These are phyloP conservation scores for Escovopsis sp. DNA, from an alignment of 2,329 filamentous ascomycete genomes.

Conservation along the genomic window DNA sequence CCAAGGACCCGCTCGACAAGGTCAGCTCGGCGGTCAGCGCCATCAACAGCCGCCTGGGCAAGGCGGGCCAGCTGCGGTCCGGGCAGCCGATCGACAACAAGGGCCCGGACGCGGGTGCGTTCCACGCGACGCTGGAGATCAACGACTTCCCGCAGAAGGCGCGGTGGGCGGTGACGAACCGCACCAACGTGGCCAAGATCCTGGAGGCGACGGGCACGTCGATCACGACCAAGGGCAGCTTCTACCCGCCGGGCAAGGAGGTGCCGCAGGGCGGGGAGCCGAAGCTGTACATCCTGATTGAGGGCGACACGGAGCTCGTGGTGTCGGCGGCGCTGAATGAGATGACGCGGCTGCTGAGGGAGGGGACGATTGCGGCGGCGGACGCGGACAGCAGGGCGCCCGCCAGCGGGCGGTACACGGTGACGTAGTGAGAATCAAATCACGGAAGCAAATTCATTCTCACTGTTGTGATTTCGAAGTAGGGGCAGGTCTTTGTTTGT, in stretches of 20 bases:
- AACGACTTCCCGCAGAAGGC: slow-evolving; percentile 99
- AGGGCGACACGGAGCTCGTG: slow-evolving; percentile 87
- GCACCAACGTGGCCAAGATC: slow-evolving; percentile 97
- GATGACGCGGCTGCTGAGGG: slow-evolving; percentile 72
- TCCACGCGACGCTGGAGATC: slow-evolving; percentile 94
- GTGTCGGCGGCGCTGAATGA: slow-evolving; percentile 86
- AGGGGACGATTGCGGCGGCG: slow-evolving; percentile 78
- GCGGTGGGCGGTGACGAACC: slow-evolving; percentile 94
- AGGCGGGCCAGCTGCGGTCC: slow-evolving; percentile 75
- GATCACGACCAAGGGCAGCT: slow-evolving; percentile 93
- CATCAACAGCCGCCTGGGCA: slow-evolving; percentile 82
- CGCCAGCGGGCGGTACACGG: slow-evolving; percentile 70
- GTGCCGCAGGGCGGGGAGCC: slow-evolving; percentile 61
- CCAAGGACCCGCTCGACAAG: slow-evolving; percentile 62
- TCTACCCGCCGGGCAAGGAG: slow-evolving; percentile 70
- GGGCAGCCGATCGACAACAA: slow-evolving; percentile 97
- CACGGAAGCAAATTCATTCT: neutral
- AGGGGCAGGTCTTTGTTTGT: neutral
- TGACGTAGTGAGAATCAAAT: slow-evolving; percentile 37
- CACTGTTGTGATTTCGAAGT: neutral
- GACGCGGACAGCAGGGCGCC: slow-evolving; percentile 74
- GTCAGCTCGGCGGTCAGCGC: slow-evolving; percentile 80
- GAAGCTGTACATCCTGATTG: slow-evolving; percentile 96
- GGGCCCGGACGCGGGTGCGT: slow-evolving; percentile 89
- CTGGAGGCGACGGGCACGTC: slow-evolving; percentile 87